Base-by-base conservation (phyloP, 495 filamentous ascomycete genomes). In the Penicillium cosmopolitanum region DNA sequence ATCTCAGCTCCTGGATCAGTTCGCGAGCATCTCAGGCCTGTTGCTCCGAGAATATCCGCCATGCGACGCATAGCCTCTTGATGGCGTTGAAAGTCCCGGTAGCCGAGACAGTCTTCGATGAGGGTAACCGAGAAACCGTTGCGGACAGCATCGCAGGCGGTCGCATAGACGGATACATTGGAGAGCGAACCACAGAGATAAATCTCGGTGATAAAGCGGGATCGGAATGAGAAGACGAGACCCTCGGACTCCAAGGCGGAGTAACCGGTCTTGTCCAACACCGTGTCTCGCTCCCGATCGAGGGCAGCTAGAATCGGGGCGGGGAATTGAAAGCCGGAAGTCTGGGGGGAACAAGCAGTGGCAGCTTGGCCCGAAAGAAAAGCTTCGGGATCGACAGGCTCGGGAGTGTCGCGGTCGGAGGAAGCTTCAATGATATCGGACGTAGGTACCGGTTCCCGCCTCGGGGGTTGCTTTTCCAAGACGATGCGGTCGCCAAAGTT, bases 101-200 rank as follows among this genome's bases (percentile, higher is more conserved):
- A 97, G 11, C 93, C 95, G 43, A 96, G 80, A 68, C 94, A 97
- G 69, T 98, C 93, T 50, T 94, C 89, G 28, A 98, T 77, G 12
- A 98, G 74, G 5, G 89, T 92, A 57, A 97, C 90, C 23, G 85
- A 83, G 63, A 95, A 88, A 12, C 95, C 95, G 69, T 96, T 88
- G 15, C 86, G 84, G 0, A 90, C 94, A 2, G 95, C 95, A 66
- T 97, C 95, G 50, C 96, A 77, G 21, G 92, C 94, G 2, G 95
- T 98, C 9, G 95, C 95, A 66, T 93, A 95, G 31, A 98, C 86
- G 21, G 92, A 93, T 31, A 92, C 80, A 70, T 97, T 97, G 13
- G 90, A 93, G 36, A 94, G 77, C n/a, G 89, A 84, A 12, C 95
- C 95, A 65, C 92, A 96, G 5, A 98, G 82, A 67, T 90, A 97